These are phyloP conservation scores for Daphne laureola DNA, from an alignment of 441 rosid genomes.

Conservation along the genomic window DNA sequence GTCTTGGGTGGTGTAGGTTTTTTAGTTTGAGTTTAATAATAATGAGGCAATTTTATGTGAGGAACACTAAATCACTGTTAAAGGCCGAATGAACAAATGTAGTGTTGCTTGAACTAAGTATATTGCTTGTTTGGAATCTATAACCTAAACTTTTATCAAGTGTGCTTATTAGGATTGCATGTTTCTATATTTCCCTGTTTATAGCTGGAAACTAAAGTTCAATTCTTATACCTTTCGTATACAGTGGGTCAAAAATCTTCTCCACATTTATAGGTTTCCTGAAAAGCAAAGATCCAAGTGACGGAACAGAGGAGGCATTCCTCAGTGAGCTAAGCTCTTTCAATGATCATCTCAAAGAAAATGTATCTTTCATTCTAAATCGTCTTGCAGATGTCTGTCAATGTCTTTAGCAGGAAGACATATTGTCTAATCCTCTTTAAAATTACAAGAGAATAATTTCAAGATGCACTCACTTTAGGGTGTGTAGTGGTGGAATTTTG, in stretches of 20 bases:
- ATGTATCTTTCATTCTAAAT: constrained; percentile 36
- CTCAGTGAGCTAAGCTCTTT: constrained; percentile 58
- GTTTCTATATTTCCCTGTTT: background rate
- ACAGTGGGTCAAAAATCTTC: constrained; percentile 82
- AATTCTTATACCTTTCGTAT: background rate
- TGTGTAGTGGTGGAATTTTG: no score
- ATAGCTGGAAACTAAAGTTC: background rate
- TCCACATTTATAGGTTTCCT: constrained; percentile 87
- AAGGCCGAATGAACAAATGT: background rate
- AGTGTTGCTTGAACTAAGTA: no score
- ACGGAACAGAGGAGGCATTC: constrained; percentile 77
- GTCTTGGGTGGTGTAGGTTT: background rate
- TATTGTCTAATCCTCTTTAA: no score
- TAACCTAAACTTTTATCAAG: no score
- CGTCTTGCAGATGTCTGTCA: background rate
- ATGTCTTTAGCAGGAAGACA: no score
- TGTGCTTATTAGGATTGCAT: background rate
- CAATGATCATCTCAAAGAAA: constrained; percentile 59
- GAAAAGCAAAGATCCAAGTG: constrained; percentile 73
- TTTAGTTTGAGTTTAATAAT: no score
- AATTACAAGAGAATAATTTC: no score
- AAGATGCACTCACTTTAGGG: no score
- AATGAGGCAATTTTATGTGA: background rate
- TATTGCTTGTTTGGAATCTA: no score
- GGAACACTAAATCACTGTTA: background rate